phyloP scores from a whole-genome alignment of 2,329 filamentous ascomycete species.

The Aspergillus tamarii region DNA sequence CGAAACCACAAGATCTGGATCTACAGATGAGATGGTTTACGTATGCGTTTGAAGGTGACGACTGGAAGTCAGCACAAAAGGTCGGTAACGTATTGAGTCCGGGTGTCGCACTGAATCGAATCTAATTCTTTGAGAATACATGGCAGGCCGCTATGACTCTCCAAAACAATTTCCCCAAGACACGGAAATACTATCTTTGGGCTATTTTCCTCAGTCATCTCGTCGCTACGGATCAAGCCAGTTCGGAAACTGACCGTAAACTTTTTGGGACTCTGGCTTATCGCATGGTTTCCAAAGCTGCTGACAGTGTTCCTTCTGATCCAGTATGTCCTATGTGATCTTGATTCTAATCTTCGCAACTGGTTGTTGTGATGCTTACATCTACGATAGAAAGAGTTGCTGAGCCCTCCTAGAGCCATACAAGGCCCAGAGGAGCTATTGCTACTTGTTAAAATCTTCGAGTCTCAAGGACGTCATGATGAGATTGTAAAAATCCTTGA shows the following conservation, averaged over 20 bases:
- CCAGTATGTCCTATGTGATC: constrained; percentile 39
- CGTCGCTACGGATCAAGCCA: constrained; percentile 38
- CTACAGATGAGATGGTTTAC: constrained; percentile 51
- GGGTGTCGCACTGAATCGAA: neutral
- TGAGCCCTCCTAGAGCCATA: constrained; percentile 47
- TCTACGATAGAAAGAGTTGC: constrained; percentile 42
- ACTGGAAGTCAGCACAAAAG: constrained; percentile 55
- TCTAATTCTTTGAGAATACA: constrained; percentile 14
- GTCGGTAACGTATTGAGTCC: constrained; percentile 33
- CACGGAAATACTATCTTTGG: constrained; percentile 54
- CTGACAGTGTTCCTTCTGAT: constrained; percentile 46
- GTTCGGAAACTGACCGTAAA: constrained; percentile 47
- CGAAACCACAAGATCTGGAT: constrained; percentile 47
- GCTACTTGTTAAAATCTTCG: constrained; percentile 49
- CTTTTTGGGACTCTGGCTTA: constrained; percentile 56
- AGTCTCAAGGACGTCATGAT: constrained; percentile 41
- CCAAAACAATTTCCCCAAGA: constrained; percentile 52
- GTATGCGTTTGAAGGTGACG: constrained; percentile 42
- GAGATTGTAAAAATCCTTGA: constrained; percentile 49
- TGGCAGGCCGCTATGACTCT: constrained; percentile 53
- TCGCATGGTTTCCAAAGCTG: constrained; percentile 53
- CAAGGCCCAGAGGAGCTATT: constrained; percentile 51
- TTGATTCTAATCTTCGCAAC: neutral
- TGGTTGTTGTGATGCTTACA: constrained; percentile 18
- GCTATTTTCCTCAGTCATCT: constrained; percentile 52